phyloP scores from a whole-genome alignment of 2,329 filamentous ascomycete genomes.

The Microcyclosporella mali region DNA sequence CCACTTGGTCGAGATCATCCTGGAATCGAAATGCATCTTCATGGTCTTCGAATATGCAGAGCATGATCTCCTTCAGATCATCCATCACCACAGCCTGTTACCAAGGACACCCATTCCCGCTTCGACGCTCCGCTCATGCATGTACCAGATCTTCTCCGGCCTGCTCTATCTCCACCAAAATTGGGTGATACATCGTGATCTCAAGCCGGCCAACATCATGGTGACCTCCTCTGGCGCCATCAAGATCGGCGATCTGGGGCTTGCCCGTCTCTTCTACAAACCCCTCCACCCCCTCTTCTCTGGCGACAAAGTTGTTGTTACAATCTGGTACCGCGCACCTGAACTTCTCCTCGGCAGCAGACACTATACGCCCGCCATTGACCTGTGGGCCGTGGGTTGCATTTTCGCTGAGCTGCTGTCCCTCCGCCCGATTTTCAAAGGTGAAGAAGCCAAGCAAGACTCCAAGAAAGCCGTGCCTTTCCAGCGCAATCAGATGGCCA shows the following conservation, averaged over 20 bases:
- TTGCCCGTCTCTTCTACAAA: constrained; percentile 90
- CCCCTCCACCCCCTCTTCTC: constrained; percentile 85
- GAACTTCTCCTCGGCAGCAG: constrained; percentile 84
- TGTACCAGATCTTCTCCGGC: constrained; percentile 93
- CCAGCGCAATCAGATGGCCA: constrained; percentile 97
- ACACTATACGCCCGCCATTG: constrained; percentile 96
- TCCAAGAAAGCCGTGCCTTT: constrained; percentile 96
- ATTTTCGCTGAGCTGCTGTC: constrained; percentile 94
- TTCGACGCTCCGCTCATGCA: constrained; percentile 81
- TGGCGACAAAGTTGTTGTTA: constrained; percentile 96
- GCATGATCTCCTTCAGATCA: constrained; percentile 94
- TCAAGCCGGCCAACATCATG: constrained; percentile 99
- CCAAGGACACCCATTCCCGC: constrained; percentile 83
- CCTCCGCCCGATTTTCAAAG: constrained; percentile 92
- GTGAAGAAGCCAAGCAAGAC: constrained; percentile 98
- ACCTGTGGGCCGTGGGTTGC: constrained; percentile 95
- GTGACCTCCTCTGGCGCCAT: constrained; percentile 85
- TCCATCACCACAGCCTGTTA: constrained; percentile 92
- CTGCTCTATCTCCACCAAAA: constrained; percentile 91
- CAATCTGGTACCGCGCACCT: constrained; percentile 96
- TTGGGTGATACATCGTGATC: constrained; percentile 93
- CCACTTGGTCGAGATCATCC: constrained; percentile 84
- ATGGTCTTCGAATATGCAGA: constrained; percentile 99
- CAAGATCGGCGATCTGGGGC: constrained; percentile 88
- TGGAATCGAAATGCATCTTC: constrained; percentile 98